A percentile compares a stretch with the other conserved stretches of the same genome.
phyloP scores from a whole-genome alignment of 2,329 filamentous ascomycete genomes.

The Hymenoscyphus albidus region DNA sequence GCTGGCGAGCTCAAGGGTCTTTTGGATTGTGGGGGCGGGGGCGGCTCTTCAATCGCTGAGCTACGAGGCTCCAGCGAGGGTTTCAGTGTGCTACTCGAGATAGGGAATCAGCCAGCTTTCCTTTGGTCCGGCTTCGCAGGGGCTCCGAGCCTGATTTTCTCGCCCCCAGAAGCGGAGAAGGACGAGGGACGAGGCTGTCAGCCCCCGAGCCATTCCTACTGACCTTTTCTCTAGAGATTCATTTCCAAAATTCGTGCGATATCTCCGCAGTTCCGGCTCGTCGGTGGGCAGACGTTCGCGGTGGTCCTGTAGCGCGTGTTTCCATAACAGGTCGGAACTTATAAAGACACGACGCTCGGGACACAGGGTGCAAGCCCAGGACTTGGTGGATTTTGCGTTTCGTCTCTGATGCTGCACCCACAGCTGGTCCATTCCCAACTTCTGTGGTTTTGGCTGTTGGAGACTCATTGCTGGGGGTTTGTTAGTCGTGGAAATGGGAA shows the following conservation, averaged over 20 bases:
- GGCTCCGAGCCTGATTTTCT: neutral
- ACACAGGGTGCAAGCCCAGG: conserved; percentile 25
- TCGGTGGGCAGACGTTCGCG: conserved; percentile 19
- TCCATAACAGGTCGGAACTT: conserved; percentile 19
- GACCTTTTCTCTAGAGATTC: neutral
- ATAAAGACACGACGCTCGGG: conserved; percentile 17
- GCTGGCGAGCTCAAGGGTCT: conserved; percentile 14
- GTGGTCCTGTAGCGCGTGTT: conserved; percentile 23
- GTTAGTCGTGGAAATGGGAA: neutral
- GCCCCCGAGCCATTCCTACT: neutral
- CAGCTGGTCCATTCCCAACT: conserved; percentile 13
- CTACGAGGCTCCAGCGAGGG: conserved; percentile 9
- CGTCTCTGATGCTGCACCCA: conserved; percentile 27
- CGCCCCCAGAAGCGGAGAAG: neutral
- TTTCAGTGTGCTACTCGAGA: neutral
- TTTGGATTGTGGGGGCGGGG: conserved; percentile 14
- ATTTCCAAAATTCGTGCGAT: conserved; percentile 15
- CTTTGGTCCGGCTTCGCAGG: neutral
- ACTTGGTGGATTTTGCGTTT: conserved; percentile 20
- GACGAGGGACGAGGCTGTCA: neutral
- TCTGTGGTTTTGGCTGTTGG: conserved; percentile 1
- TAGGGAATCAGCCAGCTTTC: neutral
- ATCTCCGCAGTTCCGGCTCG: conserved; percentile 11
- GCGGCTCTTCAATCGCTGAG: conserved; percentile 18
- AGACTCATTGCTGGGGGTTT: neutral